phyloP scores from a whole-genome alignment of 2,329 filamentous ascomycete species.

The Pseudocercospora cruenta region DNA sequence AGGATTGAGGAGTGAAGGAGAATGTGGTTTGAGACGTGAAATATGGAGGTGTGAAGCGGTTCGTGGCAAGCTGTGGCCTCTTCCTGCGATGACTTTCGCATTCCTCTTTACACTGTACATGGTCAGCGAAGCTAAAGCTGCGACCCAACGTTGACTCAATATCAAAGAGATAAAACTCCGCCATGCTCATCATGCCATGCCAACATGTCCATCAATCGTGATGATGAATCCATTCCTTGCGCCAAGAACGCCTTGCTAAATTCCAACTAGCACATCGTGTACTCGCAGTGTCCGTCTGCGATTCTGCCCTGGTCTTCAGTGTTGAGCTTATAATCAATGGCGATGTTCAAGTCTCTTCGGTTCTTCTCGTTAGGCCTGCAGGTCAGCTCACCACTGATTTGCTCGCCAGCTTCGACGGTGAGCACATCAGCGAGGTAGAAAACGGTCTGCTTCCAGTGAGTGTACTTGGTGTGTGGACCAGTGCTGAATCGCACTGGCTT shows the following conservation, averaged over 20 bases:
- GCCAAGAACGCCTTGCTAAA: conserved; percentile 21
- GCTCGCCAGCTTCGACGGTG: conserved; percentile 86
- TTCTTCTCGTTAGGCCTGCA: conserved; percentile 94
- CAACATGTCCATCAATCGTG: conserved; percentile 20
- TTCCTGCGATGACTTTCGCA: background rate
- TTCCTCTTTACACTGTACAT: conserved; percentile 13
- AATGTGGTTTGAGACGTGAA: background rate
- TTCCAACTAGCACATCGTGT: conserved; percentile 65
- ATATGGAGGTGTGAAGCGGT: background rate
- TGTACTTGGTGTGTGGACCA: conserved; percentile 97
- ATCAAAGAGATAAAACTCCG: conserved; percentile 7
- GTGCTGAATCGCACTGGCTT: conserved; percentile 97
- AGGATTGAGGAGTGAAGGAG: too few species aligned
- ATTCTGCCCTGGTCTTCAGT: conserved; percentile 72
- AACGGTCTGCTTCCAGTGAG: conserved; percentile 99
- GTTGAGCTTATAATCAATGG: conserved; percentile 78
- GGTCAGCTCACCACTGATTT: conserved; percentile 70
- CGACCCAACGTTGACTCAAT: conserved; percentile 36
- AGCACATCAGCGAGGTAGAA: conserved; percentile 95
- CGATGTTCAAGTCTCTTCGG: conserved; percentile 90
- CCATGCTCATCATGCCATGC: conserved; percentile 26
- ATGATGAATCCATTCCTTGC: background rate
- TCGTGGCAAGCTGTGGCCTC: background rate
- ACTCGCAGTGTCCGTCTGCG: conserved; percentile 71
- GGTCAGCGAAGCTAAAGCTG: conserved; percentile 45